Base-by-base conservation (phyloP, 2,329 filamentous ascomycete species). In the Diaporthe humulicola region DNA sequence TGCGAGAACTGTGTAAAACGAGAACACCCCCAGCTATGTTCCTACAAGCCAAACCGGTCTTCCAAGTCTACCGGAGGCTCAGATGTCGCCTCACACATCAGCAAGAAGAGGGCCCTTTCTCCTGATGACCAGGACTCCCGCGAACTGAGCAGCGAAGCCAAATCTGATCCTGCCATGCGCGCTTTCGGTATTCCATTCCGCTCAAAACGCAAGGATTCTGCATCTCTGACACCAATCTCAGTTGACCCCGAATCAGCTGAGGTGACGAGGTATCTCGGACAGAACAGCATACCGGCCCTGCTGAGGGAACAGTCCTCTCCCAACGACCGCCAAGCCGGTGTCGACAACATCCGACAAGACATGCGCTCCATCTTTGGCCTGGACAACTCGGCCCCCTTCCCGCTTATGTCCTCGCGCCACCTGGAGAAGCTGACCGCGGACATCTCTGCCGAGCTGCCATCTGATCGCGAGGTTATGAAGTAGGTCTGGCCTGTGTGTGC, bases 1-100 rank as follows among this genome's bases (percentile, higher is more conserved):
- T 93, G 91, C 81, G 90, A 93, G 79, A 93, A 93, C 80, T 93
- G 91, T 79, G 88, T 92, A 79, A 92, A 92, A 84, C 85, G 91
- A 72, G 90, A 93, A 75, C 91, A 93, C 78, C 87, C 90, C 3
- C 87, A 90, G 82, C 85, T 93, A 69, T 93, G 91, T 80, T 92
- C 90, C 38, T 93, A 93, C 83, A 92, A 92, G 80, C 91, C 91
- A 19, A 93, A 92, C 80, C 84, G 87, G 30, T 83, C 85, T 10
- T 79, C 80, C 60, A 85, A 83, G 78, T 72, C 74, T 48, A 70
- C 33, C 9, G 61, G 45, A 42, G 60, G 56, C 67, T 79, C 82
- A 5, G 77, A 80, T 9, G 75, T 76, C 36, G 69, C 74, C 60
- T 71, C 75, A 36, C 76, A 78, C 42, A 69, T 66, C 69, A 54